A percentile compares a stretch with the other conserved stretches of the same genome.
These are phyloP conservation scores for Carex arenaria DNA, from an alignment of 202 grass and related monocot genomes.

Conservation along the genomic window DNA sequence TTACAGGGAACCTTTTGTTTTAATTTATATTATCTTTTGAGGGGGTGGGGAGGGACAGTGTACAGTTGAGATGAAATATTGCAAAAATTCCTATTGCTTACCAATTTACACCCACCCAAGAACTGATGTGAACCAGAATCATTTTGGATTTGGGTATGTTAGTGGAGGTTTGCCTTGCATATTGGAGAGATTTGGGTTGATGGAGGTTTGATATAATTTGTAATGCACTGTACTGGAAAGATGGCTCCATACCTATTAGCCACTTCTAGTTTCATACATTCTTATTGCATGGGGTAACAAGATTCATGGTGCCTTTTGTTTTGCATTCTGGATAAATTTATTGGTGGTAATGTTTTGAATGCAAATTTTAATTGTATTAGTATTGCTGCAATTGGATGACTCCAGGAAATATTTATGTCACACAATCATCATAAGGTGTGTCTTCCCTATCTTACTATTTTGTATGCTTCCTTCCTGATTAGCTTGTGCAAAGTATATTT, in stretches of 20 bases:
- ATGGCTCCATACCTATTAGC: neutral
- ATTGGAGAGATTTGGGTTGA: neutral
- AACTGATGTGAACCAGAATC: neutral
- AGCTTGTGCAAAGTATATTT: neutral
- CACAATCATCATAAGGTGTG: neutral
- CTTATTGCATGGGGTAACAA: neutral
- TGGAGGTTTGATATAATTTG: neutral
- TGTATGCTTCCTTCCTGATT: neutral
- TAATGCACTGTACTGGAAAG: neutral
- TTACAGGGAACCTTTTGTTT: neutral
- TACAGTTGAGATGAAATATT: neutral
- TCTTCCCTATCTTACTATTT: neutral
- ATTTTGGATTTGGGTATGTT: neutral
- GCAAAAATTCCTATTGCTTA: neutral
- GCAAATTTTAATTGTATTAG: neutral
- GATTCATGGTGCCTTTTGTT: neutral
- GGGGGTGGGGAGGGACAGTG: neutral
- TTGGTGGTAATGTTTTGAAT: neutral
- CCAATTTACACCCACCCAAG: neutral
- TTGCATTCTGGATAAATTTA: neutral
- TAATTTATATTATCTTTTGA: neutral
- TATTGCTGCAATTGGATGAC: slow-evolving; percentile 1
- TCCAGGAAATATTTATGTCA: neutral
- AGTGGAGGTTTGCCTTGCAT: too few relatives aligned
- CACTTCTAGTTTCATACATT: neutral